phyloP scores from a whole-genome alignment of 208 protist genomes.

The Trypanosoma congolense region DNA sequence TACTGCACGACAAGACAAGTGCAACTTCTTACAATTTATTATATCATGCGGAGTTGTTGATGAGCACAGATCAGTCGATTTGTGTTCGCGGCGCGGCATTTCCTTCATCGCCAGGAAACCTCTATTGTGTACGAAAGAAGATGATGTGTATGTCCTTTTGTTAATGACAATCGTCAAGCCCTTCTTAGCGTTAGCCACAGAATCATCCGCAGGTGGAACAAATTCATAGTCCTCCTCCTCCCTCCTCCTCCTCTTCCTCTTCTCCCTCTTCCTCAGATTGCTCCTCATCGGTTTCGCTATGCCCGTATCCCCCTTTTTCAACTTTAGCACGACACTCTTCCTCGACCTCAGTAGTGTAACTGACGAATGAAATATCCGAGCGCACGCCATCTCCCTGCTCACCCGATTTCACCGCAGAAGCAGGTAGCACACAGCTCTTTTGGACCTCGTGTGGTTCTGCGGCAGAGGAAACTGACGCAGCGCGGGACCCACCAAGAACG shows the following conservation, averaged over 20 bases:
- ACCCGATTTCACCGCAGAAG: too few relatives aligned
- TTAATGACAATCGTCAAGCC: conserved; percentile 20
- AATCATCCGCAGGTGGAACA: conserved; percentile 1
- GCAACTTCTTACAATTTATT: conserved; percentile 48
- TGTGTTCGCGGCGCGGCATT: too few relatives aligned
- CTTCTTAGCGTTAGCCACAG: conserved; percentile 10
- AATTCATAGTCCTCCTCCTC: conserved; percentile 19
- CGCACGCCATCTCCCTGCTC: too few relatives aligned
- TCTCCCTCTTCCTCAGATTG: conserved; percentile 21
- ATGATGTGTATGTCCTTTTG: conserved; percentile 39
- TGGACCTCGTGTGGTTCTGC: too few relatives aligned
- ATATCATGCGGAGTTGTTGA: conserved; percentile 44
- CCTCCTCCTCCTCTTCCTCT: conserved; percentile 24
- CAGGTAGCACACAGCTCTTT: too few relatives aligned
- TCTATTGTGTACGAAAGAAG: conserved; percentile 55
- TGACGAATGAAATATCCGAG: too few relatives aligned
- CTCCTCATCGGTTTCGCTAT: conserved; percentile 20
- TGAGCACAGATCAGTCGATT: too few relatives aligned
- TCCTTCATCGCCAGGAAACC: conserved; percentile 36
- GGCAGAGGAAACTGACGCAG: too few relatives aligned
- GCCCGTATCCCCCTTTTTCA: conserved; percentile 25
- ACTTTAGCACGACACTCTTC: not conserved
- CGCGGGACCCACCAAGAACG: too few relatives aligned
- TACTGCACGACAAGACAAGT: conserved; percentile 61
- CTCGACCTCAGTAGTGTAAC: too few relatives aligned